Evolutionary conservation across 2,329 filamentous ascomycete genomes (phyloP), one percentile per base, ranked within the genome.

Genomic region (Parastagonospora avenae): DNA sequence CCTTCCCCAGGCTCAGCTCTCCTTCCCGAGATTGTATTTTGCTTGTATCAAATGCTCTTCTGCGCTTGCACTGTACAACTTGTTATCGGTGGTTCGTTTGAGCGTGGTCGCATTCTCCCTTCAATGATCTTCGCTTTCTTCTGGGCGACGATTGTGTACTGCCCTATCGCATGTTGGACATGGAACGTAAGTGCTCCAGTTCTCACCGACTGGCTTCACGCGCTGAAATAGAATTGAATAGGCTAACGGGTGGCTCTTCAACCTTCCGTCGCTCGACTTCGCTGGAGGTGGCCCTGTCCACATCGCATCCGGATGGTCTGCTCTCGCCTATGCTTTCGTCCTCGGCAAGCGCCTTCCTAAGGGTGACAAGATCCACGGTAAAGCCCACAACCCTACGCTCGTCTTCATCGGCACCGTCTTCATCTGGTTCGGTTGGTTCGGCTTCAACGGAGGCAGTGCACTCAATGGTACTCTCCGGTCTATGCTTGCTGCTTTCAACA

Each of bases 111-210:
- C 19, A 85, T 88, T 63, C 50, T 87, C 15, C 84, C 82, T 36
- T 86, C 84, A 8, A 79, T 89, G 63, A 75, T 89, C 24, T 90
- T 87, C 55, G 76, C 79, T 16, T 83, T 87, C 65, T 80, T 76
- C 62, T 87, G 85, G 85, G 82, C 84, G 0, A 87, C 85, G 0
- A 77, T 87, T 47, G 85, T 87, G 2, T 87, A 87, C 70, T 87
- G 79, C 57, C 80, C 81, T 0, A 80, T 87, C 31, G 85, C 85
- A 0, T 85, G 81, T 72, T 87, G 85, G 84, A 85, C 84, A 4
- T 88, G 85, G 85, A 88, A 88, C 61, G 64, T 79, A n/a, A 82
- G 47, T 35, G 12, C 19, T 4, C 6, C 10, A 15, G 31, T 32
- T 4, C 12, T 14, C 5, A 24, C 12, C n/a, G 24, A 16, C 2